Percentiles rank a stretch among this genome's conserved stretches.
phyloP scores from a whole-genome alignment of 2,329 filamentous ascomycete species.

The Massarina eburnea region DNA sequence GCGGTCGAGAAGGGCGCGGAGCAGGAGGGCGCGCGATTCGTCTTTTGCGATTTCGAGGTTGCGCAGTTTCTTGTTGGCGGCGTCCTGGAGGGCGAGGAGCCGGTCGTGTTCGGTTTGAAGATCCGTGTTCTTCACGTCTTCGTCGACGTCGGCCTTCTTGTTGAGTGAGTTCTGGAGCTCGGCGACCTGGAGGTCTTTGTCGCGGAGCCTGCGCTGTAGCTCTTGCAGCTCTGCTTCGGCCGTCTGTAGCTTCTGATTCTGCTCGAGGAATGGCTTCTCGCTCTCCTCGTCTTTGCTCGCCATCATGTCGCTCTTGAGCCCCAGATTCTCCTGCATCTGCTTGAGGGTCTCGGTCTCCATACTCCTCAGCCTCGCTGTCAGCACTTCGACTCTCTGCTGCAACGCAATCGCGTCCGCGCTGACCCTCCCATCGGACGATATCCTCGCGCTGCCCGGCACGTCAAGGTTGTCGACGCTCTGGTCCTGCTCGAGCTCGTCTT shows the following conservation, averaged over 20 bases:
- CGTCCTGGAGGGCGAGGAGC: constrained; percentile 36
- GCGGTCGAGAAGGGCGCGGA: constrained; percentile 35
- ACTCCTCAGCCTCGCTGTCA: constrained; percentile 38
- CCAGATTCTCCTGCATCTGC: constrained; percentile 45
- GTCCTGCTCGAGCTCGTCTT: constrained; percentile 44
- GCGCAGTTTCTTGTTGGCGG: constrained; percentile 35
- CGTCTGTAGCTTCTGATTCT: constrained; percentile 41
- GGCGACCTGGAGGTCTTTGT: constrained; percentile 39
- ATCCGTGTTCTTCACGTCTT: constrained; percentile 30
- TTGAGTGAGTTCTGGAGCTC: constrained; percentile 41
- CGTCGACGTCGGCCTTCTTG: constrained; percentile 36
- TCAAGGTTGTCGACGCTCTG: constrained; percentile 30
- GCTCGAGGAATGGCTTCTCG: constrained; percentile 42
- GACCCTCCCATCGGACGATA: constrained; percentile 22
- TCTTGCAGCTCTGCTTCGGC: constrained; percentile 39
- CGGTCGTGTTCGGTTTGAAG: constrained; percentile 40
- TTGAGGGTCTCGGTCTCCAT: constrained; percentile 46
- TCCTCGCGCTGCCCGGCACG: constrained; percentile 18
- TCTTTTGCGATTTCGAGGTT: constrained; percentile 40
- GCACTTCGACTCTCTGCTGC: constrained; percentile 45
- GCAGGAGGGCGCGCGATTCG: constrained; percentile 38
- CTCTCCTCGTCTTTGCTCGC: constrained; percentile 37
- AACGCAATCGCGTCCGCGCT: constrained; percentile 40
- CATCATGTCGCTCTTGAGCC: constrained; percentile 41
- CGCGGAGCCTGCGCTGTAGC: constrained; percentile 35